A percentile compares a stretch with the other conserved stretches of the same genome.
Conservation (phyloP, 2,329 filamentous ascomycete species). For the Penicillium thymicola region DNA sequence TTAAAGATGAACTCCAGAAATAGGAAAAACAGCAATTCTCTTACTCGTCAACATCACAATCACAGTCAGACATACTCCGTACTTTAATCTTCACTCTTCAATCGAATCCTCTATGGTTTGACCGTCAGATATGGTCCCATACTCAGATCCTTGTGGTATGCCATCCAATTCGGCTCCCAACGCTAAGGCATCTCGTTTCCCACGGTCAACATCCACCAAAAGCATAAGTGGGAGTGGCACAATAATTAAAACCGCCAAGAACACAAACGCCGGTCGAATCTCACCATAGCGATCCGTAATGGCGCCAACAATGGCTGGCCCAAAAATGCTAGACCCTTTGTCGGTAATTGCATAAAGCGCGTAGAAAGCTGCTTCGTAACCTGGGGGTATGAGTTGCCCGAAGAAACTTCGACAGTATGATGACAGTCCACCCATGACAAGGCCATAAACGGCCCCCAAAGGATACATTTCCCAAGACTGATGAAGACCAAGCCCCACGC, state of each 20-base stretch:
- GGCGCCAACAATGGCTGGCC: conserved; percentile 85
- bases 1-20: too few species aligned
- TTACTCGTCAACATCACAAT: background rate
- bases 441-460: conserved; percentile 82
- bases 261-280: conserved; percentile 86
- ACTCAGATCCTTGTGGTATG: conserved; percentile 22
- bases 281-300: conserved; percentile 83
- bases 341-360: conserved; percentile 96
- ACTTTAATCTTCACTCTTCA: background rate
- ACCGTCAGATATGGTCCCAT: conserved; percentile 21
- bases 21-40: background rate
- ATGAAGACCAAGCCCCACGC: conserved; percentile 80
- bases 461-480: conserved; percentile 97
- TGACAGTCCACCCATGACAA: conserved; percentile 89
- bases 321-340: conserved; percentile 91
- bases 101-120: background rate
- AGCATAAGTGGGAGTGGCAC: conserved; percentile 81
- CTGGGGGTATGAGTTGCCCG: conserved; percentile 88
- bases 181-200: conserved; percentile 64
- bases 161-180: conserved; percentile 55
- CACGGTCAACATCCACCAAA: conserved; percentile 78
- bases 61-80: background rate
- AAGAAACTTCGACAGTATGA: conserved; percentile 90
- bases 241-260: conserved; percentile 79
- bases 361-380: conserved; percentile 93